Percentiles rank a stretch among this genome's conserved stretches.
phyloP scores from a whole-genome alignment of 2,329 filamentous ascomycete species.

The Aspergillus bombycis region DNA sequence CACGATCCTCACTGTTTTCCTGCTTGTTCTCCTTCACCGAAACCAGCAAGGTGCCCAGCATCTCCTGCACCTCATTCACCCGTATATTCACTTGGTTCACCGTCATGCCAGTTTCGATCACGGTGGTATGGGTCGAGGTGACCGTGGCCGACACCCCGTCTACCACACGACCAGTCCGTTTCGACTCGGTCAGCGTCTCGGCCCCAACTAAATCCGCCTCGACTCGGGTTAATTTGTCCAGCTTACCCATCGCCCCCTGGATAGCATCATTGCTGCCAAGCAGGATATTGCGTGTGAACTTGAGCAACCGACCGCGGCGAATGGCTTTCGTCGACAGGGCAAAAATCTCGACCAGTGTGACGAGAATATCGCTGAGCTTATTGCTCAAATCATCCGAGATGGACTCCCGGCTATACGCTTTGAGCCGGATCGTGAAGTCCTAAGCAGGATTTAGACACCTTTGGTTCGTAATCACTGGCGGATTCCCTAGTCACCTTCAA shows the following conservation, averaged over 20 bases:
- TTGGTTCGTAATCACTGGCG: background rate
- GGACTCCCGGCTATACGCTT: constrained; percentile 10
- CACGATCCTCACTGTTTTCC: background rate
- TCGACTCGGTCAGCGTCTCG: constrained; percentile 16
- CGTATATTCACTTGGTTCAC: constrained; percentile 13
- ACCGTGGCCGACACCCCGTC: constrained; percentile 8
- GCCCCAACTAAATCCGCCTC: constrained; percentile 51
- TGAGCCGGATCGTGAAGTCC: constrained; percentile 17
- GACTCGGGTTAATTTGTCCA: constrained; percentile 46
- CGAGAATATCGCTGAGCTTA: constrained; percentile 49
- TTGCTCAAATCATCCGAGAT: constrained; percentile 23
- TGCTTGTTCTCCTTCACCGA: constrained; percentile 7
- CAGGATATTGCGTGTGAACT: constrained; percentile 46
- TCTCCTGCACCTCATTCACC: constrained; percentile 14
- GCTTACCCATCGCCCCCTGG: constrained; percentile 43
- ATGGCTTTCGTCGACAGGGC: constrained; percentile 49
- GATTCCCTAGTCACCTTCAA: constrained; percentile 12
- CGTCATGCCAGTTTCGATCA: constrained; percentile 9
- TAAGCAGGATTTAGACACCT: background rate
- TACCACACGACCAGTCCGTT: constrained; percentile 11
- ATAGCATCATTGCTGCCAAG: constrained; percentile 47
- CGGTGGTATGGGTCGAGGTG: constrained; percentile 5
- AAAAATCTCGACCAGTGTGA: constrained; percentile 51
- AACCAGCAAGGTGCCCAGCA: constrained; percentile 8
- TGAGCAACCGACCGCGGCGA: constrained; percentile 44